Conservation (phyloP, 2,329 filamentous ascomycete genomes). For the Botrytis pseudocinerea region DNA sequence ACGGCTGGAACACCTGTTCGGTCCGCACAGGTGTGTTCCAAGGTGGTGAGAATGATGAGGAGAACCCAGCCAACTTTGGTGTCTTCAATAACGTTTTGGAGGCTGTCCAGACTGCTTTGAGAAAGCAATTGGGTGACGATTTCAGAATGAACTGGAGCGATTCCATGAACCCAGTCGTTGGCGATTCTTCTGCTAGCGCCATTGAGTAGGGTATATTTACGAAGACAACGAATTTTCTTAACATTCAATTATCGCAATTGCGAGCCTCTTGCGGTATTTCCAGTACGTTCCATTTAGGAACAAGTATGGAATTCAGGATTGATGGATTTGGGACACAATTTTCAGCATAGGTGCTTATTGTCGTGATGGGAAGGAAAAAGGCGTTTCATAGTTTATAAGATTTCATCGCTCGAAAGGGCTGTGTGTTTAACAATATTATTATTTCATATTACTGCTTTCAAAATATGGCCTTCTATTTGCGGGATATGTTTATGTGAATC, state of each 20-base stretch:
- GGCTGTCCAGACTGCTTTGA: slow-evolving; percentile 66
- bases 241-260: not conserved
- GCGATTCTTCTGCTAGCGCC: slow-evolving; percentile 53
- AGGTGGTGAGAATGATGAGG: slow-evolving; percentile 71
- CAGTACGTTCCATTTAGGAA: not conserved
- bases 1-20: slow-evolving; percentile 79
- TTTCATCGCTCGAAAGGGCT: slow-evolving; percentile 4
- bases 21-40: slow-evolving; percentile 68
- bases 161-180: slow-evolving; percentile 66
- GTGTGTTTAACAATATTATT: not conserved
- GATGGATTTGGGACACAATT: not conserved
- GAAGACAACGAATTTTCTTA: slow-evolving; percentile 19
- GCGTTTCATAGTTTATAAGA: slow-evolving; percentile 1
- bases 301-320: not conserved
- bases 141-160: slow-evolving; percentile 74
- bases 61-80: slow-evolving; percentile 76
- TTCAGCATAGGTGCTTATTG: slow-evolving; percentile 16
- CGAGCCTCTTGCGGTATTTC: not conserved
- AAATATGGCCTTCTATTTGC: not conserved
- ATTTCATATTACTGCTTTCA: slow-evolving; percentile 7
- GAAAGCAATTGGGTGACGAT: slow-evolving; percentile 70
- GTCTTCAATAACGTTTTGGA: slow-evolving; percentile 74
- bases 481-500: not conserved
- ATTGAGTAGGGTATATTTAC: slow-evolving; percentile 49
- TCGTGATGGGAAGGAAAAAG: slow-evolving; percentile 11